A percentile compares a stretch with the other conserved stretches of the same genome.
phyloP scores from a whole-genome alignment of 1,284 basidiomycete genomes.

The Fomes fomentarius region DNA sequence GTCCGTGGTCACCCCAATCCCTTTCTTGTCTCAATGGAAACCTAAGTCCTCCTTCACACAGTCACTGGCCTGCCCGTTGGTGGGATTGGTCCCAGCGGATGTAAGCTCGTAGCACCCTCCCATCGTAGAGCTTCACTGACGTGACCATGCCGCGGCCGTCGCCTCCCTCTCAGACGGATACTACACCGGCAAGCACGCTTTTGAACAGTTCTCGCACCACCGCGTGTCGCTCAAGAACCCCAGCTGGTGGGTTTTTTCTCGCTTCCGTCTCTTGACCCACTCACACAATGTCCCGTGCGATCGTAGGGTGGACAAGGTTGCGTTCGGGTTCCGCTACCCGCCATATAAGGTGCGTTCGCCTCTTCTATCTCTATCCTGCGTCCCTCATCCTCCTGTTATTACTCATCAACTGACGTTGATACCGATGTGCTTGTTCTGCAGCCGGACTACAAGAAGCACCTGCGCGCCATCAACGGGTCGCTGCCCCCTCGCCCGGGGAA shows the following conservation, averaged over 20 bases:
- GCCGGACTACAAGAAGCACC: conserved; percentile 15
- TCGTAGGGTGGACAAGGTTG: conserved; percentile 52
- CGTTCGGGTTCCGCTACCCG: conserved; percentile 63
- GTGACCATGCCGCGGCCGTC: too few species aligned
- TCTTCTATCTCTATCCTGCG: background rate
- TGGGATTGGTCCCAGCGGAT: conserved; percentile 73
- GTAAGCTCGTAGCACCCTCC: conserved; percentile 43
- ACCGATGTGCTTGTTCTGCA: background rate
- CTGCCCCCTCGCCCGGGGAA: conserved; percentile 43
- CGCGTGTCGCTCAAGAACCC: conserved; percentile 66
- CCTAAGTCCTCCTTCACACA: conserved; percentile 24
- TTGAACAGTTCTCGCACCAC: conserved; percentile 72
- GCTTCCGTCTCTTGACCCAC: too few species aligned
- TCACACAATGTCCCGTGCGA: too few species aligned
- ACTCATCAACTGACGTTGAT: too few species aligned
- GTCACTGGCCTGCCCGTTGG: conserved; percentile 74
- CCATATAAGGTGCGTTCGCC: conserved; percentile 56
- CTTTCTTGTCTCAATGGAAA: too few species aligned
- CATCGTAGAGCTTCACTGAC: background rate
- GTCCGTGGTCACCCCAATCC: too few species aligned
- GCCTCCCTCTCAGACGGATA: conserved; percentile 55
- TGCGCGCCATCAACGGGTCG: background rate
- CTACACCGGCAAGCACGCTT: conserved; percentile 65
- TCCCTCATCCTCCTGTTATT: too few species aligned
- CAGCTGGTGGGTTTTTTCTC: conserved; percentile 42